phyloP scores from a whole-genome alignment of 768 basidiomycete genomes.

The Lactifluus piperatus region DNA sequence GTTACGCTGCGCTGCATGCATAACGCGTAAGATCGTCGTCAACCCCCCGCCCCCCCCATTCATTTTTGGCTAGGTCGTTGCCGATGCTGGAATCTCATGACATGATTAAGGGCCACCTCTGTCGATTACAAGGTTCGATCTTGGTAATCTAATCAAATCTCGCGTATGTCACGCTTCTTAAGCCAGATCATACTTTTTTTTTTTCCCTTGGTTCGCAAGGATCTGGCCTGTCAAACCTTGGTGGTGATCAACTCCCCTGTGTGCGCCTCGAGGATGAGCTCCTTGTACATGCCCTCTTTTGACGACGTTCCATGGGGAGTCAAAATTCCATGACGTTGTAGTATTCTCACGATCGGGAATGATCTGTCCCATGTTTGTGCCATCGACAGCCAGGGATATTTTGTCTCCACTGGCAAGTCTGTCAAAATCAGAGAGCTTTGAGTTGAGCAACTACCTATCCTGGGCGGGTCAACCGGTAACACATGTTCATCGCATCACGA shows the following conservation, averaged over 20 bases:
- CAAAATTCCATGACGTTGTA: slow-evolving; percentile 21
- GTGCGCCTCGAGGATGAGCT: slow-evolving; percentile 7
- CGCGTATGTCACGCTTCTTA: background rate
- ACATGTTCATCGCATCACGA: background rate
- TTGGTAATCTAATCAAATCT: slow-evolving; percentile 7
- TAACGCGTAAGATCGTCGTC: background rate
- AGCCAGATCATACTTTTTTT: background rate
- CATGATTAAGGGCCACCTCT: slow-evolving; percentile 28
- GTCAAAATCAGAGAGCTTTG: slow-evolving; percentile 19
- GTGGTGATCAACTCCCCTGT: background rate
- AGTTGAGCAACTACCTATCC: slow-evolving; percentile 20
- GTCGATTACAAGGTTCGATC: slow-evolving; percentile 33
- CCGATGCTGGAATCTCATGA: slow-evolving; percentile 17
- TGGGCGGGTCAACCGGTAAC: slow-evolving; percentile 15
- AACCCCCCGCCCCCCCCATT: too few species aligned
- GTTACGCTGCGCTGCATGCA: background rate
- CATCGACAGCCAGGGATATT: too few species aligned
- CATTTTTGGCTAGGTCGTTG: background rate
- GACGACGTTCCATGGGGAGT: background rate
- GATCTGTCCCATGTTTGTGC: slow-evolving; percentile 20
- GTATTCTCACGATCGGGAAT: slow-evolving; percentile 27
- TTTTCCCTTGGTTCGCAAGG: background rate
- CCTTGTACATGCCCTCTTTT: background rate
- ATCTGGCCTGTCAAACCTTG: slow-evolving; percentile 3
- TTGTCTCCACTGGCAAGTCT: too few species aligned